Evolutionary conservation across 2,329 filamentous ascomycete genomes (phyloP).

Genomic region (Aschersonia sp.): DNA sequence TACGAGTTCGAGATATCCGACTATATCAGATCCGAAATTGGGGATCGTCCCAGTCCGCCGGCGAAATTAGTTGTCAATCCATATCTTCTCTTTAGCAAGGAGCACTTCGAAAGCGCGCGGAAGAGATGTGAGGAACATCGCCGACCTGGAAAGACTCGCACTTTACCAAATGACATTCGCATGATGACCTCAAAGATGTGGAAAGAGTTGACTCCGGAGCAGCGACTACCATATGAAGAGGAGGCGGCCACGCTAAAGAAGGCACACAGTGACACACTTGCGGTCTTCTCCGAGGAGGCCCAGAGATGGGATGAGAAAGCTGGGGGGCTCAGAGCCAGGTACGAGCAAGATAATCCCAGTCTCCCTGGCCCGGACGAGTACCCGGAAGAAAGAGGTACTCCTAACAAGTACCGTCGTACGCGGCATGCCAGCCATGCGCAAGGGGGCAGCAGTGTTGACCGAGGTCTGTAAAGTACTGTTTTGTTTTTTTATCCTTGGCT

Average conservation of each 20-base stretch:
- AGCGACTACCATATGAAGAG: slow-evolving; percentile 65
- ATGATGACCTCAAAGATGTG: slow-evolving; percentile 81
- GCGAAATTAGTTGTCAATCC: slow-evolving; percentile 65
- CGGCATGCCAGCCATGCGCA: slow-evolving; percentile 24
- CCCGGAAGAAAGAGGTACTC: slow-evolving; percentile 6
- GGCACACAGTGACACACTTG: slow-evolving; percentile 41
- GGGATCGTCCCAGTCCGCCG: slow-evolving; percentile 61
- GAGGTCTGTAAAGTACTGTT: too few relatives aligned
- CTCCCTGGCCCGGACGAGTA: slow-evolving; percentile 11
- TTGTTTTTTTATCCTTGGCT: too few relatives aligned
- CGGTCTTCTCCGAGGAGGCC: slow-evolving; percentile 44
- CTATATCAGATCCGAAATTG: slow-evolving; percentile 42
- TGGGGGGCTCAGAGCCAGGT: slow-evolving; percentile 33
- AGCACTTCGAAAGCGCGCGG: slow-evolving; percentile 49
- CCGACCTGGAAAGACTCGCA: slow-evolving; percentile 44
- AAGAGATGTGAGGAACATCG: slow-evolving; percentile 50
- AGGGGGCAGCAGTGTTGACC: slow-evolving; percentile 3
- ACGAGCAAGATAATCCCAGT: slow-evolving; percentile 35
- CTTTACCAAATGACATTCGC: slow-evolving; percentile 67
- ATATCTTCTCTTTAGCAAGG: slow-evolving; percentile 80
- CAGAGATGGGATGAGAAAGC: slow-evolving; percentile 61
- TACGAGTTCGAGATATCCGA: slow-evolving; percentile 41
- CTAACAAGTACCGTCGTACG: slow-evolving; percentile 19
- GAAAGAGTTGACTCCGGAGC: slow-evolving; percentile 58
- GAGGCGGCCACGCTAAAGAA: slow-evolving; percentile 57